Conservation (phyloP, 2,329 filamentous ascomycete species). For the Fusarium foetens region DNA sequence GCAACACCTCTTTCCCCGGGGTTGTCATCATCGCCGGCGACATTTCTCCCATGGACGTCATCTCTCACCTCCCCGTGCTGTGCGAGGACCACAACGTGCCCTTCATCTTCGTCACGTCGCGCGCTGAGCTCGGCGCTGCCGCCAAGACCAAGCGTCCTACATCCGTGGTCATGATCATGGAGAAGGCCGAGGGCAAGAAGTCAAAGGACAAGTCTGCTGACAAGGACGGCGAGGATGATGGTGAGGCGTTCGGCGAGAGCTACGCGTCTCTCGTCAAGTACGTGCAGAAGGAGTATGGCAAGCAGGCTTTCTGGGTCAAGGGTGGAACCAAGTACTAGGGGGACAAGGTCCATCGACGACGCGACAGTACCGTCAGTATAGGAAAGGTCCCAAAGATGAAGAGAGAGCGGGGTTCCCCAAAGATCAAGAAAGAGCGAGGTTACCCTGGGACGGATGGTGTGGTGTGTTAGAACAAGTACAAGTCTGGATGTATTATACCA, state of each 20-base stretch:
- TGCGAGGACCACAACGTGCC: slow-evolving; percentile 98
- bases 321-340: slow-evolving; percentile 47
- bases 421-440: slow-evolving; percentile 3
- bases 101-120: slow-evolving; percentile 93
- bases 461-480: slow-evolving; percentile 41
- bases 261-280: slow-evolving; percentile 74
- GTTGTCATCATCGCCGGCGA: slow-evolving; percentile 95
- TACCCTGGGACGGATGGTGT: not conserved
- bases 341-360: not conserved
- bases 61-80: slow-evolving; percentile 95
- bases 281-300: slow-evolving; percentile 71
- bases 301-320: slow-evolving; percentile 63
- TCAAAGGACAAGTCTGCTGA: slow-evolving; percentile 56
- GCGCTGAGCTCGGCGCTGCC: slow-evolving; percentile 92
- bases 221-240: slow-evolving; percentile 60
- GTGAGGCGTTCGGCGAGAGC: slow-evolving; percentile 70
- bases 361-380: not conserved
- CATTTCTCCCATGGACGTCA: slow-evolving; percentile 98
- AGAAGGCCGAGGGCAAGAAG: slow-evolving; percentile 62
- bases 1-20: slow-evolving; percentile 71
- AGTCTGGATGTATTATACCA: slow-evolving; percentile 53
- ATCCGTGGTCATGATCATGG: slow-evolving; percentile 90
- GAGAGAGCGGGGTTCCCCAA: slow-evolving; percentile 2
- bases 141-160: slow-evolving; percentile 96
- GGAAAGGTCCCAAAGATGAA: not conserved